phyloP scores from a whole-genome alignment of 352 stramenopile species.

The Globisporangium nodosum region DNA sequence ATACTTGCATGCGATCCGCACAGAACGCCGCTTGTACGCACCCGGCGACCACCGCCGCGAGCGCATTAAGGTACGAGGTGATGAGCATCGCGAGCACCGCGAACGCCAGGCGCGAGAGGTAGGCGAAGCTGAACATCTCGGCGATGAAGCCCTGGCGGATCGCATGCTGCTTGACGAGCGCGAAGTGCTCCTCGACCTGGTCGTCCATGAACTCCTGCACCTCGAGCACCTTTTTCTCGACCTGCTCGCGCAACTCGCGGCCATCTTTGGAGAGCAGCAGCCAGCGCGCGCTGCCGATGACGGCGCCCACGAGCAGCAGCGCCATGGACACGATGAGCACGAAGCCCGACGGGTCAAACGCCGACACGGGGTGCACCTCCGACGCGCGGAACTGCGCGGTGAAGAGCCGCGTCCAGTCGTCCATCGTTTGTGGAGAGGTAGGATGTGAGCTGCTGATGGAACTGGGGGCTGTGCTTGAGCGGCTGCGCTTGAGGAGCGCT shows the following conservation, averaged over 20 bases:
- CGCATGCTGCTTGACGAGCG: slow-evolving; percentile 62
- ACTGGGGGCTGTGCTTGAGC: no score
- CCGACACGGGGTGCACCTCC: slow-evolving; percentile 77
- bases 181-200: slow-evolving; percentile 63
- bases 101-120: slow-evolving; percentile 77
- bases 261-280: slow-evolving; percentile 33
- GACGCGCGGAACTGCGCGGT: slow-evolving; percentile 81
- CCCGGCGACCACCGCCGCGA: slow-evolving; percentile 76
- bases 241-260: slow-evolving; percentile 40
- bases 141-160: slow-evolving; percentile 75
- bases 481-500: no score
- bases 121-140: slow-evolving; percentile 86
- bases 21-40: slow-evolving; percentile 8
- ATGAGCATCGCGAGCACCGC: slow-evolving; percentile 74
- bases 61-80: slow-evolving; percentile 78
- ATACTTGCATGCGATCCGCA: background rate
- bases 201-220: slow-evolving; percentile 69
- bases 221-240: slow-evolving; percentile 75
- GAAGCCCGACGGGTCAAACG: slow-evolving; percentile 83
- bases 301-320: slow-evolving; percentile 61
- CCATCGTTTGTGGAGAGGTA: slow-evolving; percentile 21
- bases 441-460: background rate
- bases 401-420: slow-evolving; percentile 68
- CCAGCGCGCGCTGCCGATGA: slow-evolving; percentile 38
- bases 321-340: slow-evolving; percentile 70